Evolutionary conservation across 352 stramenopile genomes (phyloP), one percentile per base, ranked within the genome.

Genomic region (Globisporangium okanoganense): DNA sequence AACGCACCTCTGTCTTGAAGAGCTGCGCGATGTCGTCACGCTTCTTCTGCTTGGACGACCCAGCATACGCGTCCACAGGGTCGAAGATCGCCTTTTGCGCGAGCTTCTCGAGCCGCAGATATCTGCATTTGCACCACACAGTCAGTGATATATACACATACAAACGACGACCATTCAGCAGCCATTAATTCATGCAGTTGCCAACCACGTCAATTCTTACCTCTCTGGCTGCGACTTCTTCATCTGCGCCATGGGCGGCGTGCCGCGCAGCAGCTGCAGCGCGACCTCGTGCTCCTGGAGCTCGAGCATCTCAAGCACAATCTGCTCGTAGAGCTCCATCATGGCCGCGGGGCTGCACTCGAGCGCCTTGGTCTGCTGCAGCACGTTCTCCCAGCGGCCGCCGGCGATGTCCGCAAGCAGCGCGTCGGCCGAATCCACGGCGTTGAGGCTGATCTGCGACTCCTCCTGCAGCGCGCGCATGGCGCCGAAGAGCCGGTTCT

Each of bases 231-330:
- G 71, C 22, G 51, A 67, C 57, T 78, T 51, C 40, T 85, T 82
- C 72, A 92, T 76, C 5, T 65, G 65, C 49, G 36, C 56, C 71
- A 92, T 72, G 0, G 68, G 68, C 22, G 77, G 73, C 7, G 82
- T 84, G 0, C 51, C 45, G 27, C 74, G 78, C 41, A 93, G 75
- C 54, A 93, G 64, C 55, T 84, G 69, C 58, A 78, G 48, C 8
- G 92, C 89, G 40, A 95, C 85, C 43, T 97, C 84, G 18, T 72
- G 65, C 63, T 92, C 85, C 10, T 87, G 77, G 10, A 90, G 58
- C 61, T 97, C 92, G 16, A 96, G 66, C 73, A 98, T 85, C 60
- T 97, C 92, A 2, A 96, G 66, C 22, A 78, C 75, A 33, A 97
- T 71, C 36, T 95, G 75, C 66, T 97, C 92, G 65, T 97, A 97